Evolutionary conservation across 805 yeast species (phyloP).

Genomic region (Ogataea chonburiensis): DNA sequence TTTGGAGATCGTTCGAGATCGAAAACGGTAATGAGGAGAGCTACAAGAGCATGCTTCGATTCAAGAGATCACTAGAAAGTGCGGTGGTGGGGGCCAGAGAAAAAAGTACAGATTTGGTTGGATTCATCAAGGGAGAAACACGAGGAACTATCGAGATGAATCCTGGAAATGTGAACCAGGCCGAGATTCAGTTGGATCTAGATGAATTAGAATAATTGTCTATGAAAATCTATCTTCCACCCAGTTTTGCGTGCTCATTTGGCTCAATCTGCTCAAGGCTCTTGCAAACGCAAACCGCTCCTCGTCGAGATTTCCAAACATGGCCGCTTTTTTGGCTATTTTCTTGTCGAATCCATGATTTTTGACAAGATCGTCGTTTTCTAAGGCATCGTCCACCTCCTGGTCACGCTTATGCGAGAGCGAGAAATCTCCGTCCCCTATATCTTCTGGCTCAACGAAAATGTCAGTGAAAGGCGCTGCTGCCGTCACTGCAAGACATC

Average conservation of each 20-base stretch:
- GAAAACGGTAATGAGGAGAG: constrained; percentile 67
- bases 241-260: constrained; percentile 95
- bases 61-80: constrained; percentile 43
- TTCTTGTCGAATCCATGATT: constrained; percentile 75
- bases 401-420: constrained; percentile 30
- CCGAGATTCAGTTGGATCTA: constrained; percentile 58
- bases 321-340: constrained; percentile 65
- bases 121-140: constrained; percentile 47
- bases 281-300: constrained; percentile 96
- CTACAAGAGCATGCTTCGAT: constrained; percentile 69
- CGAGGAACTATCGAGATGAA: constrained; percentile 28
- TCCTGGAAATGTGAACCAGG: constrained; percentile 42
- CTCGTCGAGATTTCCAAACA: constrained; percentile 83
- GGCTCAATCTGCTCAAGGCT: constrained; percentile 85
- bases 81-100: constrained; percentile 24
- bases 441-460: constrained; percentile 78
- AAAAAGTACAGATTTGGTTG: constrained; percentile 33
- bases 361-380: constrained; percentile 62
- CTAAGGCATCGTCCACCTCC: constrained; percentile 36
- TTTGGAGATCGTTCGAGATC: constrained; percentile 76
- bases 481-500: constrained; percentile 83
- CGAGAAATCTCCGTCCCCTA: constrained; percentile 47
- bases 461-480: constrained; percentile 82
- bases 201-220: constrained; percentile 23
- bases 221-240: constrained; percentile 34